Conservation (phyloP, 257 asterid genomes). For the Ligustrum vulgare region DNA sequence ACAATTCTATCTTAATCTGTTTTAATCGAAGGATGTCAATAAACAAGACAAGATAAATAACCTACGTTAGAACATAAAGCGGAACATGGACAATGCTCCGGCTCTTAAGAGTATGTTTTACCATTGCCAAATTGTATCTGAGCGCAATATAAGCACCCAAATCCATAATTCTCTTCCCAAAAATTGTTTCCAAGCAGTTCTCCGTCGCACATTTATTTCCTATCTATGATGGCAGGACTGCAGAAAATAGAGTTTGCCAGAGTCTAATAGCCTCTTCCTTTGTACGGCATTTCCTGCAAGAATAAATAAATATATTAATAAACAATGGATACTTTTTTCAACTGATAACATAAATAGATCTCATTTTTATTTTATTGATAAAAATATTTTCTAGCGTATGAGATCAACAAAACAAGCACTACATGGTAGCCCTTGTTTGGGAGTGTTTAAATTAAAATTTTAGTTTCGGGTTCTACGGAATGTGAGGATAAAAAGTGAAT, state of each 20-base stretch:
- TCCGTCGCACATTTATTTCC: slow-evolving; percentile 32
- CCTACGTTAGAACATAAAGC: slow-evolving; percentile 25
- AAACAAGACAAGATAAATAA: not conserved
- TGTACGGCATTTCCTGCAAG: slow-evolving; percentile 69
- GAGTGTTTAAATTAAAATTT: too few relatives aligned
- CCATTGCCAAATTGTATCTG: slow-evolving; percentile 1
- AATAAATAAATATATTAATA: slow-evolving; percentile 1
- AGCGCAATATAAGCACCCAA: slow-evolving; percentile 14
- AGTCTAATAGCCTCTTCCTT: slow-evolving; percentile 64
- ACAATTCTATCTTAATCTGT: not conserved
- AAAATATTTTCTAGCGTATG: not conserved
- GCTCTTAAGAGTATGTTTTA: not conserved
- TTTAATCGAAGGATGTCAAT: not conserved
- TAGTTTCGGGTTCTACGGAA: too few relatives aligned
- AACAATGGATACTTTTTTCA: not conserved
- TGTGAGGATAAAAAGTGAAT: too few relatives aligned
- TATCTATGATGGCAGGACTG: slow-evolving; percentile 9
- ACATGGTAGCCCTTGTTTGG: too few relatives aligned
- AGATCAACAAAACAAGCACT: not conserved
- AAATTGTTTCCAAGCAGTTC: slow-evolving; percentile 33
- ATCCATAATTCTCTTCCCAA: slow-evolving; percentile 25
- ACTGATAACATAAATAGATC: not conserved
- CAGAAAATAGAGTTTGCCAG: slow-evolving; percentile 14
- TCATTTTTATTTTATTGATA: not conserved
- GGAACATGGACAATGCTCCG: slow-evolving; percentile 4